A percentile compares a stretch with the other conserved stretches of the same genome.
Conservation (phyloP, 768 basidiomycete genomes). For the Boletus pseudo-olivaceus region DNA sequence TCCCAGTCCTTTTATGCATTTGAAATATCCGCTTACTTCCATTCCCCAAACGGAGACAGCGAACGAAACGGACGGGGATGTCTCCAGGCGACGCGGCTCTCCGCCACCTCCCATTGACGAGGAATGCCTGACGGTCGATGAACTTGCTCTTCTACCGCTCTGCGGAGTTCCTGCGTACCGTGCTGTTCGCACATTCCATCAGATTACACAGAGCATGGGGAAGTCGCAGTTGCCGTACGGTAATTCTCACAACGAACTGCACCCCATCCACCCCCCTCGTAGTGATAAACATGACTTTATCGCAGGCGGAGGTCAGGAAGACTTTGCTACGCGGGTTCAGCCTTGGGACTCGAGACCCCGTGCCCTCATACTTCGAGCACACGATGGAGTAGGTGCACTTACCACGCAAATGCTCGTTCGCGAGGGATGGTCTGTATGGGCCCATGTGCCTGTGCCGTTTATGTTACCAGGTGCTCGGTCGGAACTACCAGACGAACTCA, state of each 20-base stretch:
- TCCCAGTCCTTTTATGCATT: constrained; percentile 53
- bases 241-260: constrained; percentile 25
- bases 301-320: constrained; percentile 25
- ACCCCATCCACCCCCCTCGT: constrained; percentile 25
- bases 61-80: constrained; percentile 5
- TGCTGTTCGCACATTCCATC: constrained; percentile 65
- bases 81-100: constrained; percentile 9
- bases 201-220: constrained; percentile 27
- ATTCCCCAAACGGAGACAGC: constrained; percentile 8
- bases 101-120: constrained; percentile 6
- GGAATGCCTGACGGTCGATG: constrained; percentile 50
- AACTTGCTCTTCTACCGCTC: constrained; percentile 77
- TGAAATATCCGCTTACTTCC: constrained; percentile 23
- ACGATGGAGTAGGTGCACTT: constrained; percentile 73
- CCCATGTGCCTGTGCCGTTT: constrained; percentile 51
- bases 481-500: constrained; percentile 34
- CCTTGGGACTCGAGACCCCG: constrained; percentile 29
- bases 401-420: constrained; percentile 72
- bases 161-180: constrained; percentile 80
- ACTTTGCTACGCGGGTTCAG: neutral
- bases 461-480: constrained; percentile 31
- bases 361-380: constrained; percentile 67
- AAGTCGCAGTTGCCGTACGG: constrained; percentile 23
- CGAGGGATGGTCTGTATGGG: constrained; percentile 71
- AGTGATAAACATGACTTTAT: constrained; percentile 24